Conservation (phyloP, 306 rosid species). For the Vigna trinervia region DNA sequence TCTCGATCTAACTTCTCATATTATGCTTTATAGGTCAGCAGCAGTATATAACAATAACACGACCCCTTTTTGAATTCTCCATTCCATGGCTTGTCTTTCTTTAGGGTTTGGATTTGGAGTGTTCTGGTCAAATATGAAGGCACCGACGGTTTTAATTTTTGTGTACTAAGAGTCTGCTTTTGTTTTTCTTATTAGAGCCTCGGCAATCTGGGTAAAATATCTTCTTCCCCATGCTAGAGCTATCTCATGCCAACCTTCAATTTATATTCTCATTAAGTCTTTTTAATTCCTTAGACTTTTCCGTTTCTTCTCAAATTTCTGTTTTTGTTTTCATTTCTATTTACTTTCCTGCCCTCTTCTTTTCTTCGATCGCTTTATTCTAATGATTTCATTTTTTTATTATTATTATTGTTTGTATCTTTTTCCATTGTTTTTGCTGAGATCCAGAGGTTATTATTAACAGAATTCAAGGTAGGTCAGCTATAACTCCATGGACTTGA, state of each 20-base stretch:
- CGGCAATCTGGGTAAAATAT: constrained; percentile 49
- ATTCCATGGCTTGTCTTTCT: constrained; percentile 47
- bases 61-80: constrained; percentile 39
- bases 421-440: constrained; percentile 10
- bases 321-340: too few species aligned
- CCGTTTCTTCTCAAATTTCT: constrained; percentile 13
- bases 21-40: constrained; percentile 54
- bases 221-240: constrained; percentile 26
- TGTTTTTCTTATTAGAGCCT: constrained; percentile 31
- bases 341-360: constrained; percentile 9
- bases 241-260: constrained; percentile 37
- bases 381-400: not conserved
- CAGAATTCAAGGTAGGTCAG: constrained; percentile 38
- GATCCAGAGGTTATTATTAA: constrained; percentile 46
- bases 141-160: constrained; percentile 53
- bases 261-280: constrained; percentile 24
- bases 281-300: constrained; percentile 35
- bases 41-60: constrained; percentile 42
- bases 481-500: constrained; percentile 55
- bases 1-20: constrained; percentile 20
- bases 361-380: constrained; percentile 16
- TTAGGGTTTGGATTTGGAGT: constrained; percentile 67
- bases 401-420: not conserved
- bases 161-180: constrained; percentile 26
- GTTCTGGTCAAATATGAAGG: constrained; percentile 62